A percentile compares a stretch with the other conserved stretches of the same genome.
These are phyloP conservation scores for Podaxis carcinomalis DNA, from an alignment of 768 basidiomycete species.

Conservation along the genomic window DNA sequence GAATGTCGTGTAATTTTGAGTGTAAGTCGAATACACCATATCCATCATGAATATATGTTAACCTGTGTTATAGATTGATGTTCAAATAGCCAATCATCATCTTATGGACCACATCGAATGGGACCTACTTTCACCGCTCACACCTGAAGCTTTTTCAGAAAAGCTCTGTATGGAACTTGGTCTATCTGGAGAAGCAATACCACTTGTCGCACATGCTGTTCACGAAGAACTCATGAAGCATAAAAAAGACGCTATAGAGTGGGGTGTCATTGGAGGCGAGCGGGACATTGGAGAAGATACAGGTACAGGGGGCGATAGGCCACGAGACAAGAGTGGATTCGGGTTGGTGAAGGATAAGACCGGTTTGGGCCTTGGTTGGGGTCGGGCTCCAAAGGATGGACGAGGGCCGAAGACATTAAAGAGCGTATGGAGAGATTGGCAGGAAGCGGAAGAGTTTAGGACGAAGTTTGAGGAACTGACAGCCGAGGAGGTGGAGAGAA, in stretches of 20 bases:
- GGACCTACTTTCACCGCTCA: constrained; percentile 92
- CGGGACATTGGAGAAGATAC: constrained; percentile 28
- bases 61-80: constrained; percentile 72
- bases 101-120: constrained; percentile 96
- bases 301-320: constrained; percentile 19
- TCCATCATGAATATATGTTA: neutral
- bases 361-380: constrained; percentile 73
- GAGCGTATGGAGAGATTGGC: constrained; percentile 96
- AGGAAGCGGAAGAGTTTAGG: constrained; percentile 84
- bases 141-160: constrained; percentile 79
- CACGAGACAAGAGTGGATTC: constrained; percentile 46
- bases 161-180: constrained; percentile 85
- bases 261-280: constrained; percentile 77
- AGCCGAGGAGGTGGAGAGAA: constrained; percentile 86
- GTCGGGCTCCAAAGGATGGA: constrained; percentile 71
- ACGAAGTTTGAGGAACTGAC: constrained; percentile 85
- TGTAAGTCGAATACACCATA: constrained; percentile 35
- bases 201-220: constrained; percentile 88
- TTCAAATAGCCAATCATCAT: constrained; percentile 90
- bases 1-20: constrained; percentile 83
- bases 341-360: constrained; percentile 76
- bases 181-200: constrained; percentile 80
- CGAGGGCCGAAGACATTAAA: constrained; percentile 76
- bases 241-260: constrained; percentile 92
- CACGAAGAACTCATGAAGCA: constrained; percentile 95